Conservation (phyloP, 352 stramenopile genomes). For the Globisporangium spinosum region DNA sequence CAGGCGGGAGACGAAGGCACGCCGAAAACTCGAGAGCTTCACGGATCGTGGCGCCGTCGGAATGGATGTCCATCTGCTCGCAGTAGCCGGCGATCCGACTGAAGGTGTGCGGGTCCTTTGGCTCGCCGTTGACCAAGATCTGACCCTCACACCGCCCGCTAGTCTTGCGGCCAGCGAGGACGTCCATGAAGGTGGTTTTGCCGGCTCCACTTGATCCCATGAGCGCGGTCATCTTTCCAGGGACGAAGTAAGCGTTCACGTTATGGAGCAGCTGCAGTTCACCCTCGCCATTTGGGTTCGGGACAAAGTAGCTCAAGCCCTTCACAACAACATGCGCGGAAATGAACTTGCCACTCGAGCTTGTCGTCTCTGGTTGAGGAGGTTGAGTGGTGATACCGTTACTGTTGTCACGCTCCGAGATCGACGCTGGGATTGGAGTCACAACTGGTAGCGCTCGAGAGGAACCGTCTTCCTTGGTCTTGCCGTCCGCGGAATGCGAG, state of each 20-base stretch:
- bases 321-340: slow-evolving; percentile 27
- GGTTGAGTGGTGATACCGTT: too few relatives aligned
- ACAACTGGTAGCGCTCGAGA: too few relatives aligned
- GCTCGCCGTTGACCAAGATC: slow-evolving; percentile 82
- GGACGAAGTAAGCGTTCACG: slow-evolving; percentile 35
- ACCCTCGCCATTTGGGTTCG: slow-evolving; percentile 26
- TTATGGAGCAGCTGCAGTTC: slow-evolving; percentile 31
- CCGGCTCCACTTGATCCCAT: slow-evolving; percentile 67
- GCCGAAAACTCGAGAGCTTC: slow-evolving; percentile 49
- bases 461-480: slow-evolving; percentile 18
- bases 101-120: slow-evolving; percentile 32
- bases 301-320: slow-evolving; percentile 44
- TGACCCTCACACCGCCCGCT: slow-evolving; percentile 60
- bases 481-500: not conserved
- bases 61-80: slow-evolving; percentile 89
- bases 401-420: too few relatives aligned
- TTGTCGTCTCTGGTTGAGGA: too few relatives aligned
- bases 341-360: not conserved
- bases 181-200: slow-evolving; percentile 56
- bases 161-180: slow-evolving; percentile 45
- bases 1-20: slow-evolving; percentile 82
- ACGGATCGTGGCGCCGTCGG: slow-evolving; percentile 73
- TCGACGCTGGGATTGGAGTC: too few relatives aligned
- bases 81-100: slow-evolving; percentile 34
- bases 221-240: slow-evolving; percentile 50